Evolutionary conservation across 2,329 filamentous ascomycete species (phyloP).

Genomic region (Colletotrichum shisoi): DNA sequence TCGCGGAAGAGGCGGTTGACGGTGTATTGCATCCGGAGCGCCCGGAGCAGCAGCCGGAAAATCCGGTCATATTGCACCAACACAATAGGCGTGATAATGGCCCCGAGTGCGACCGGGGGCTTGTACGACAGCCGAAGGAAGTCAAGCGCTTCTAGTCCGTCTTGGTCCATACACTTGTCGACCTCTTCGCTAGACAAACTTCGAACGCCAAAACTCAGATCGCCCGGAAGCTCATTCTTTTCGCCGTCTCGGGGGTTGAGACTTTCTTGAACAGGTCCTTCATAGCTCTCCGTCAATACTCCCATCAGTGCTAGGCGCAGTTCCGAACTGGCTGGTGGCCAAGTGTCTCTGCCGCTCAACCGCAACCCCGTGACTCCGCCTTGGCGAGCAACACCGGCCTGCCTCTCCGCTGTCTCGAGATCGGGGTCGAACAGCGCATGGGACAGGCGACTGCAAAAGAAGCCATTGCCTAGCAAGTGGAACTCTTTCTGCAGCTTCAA

Average conservation of each 20-base stretch:
- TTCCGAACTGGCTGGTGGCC: slow-evolving; percentile 95
- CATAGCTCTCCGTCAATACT: slow-evolving; percentile 78
- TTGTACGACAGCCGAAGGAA: slow-evolving; percentile 89
- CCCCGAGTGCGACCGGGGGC: slow-evolving; percentile 72
- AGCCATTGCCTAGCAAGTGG: slow-evolving; percentile 82
- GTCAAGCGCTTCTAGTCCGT: slow-evolving; percentile 87
- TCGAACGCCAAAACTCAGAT: slow-evolving; percentile 83
- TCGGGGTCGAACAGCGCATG: slow-evolving; percentile 86
- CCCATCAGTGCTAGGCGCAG: slow-evolving; percentile 89
- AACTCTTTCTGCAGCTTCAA: slow-evolving; percentile 79
- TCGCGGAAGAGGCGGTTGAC: slow-evolving; percentile 71
- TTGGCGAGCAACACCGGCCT: slow-evolving; percentile 71
- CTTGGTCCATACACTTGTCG: slow-evolving; percentile 80
- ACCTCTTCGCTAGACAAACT: slow-evolving; percentile 81
- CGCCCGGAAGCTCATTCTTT: slow-evolving; percentile 65
- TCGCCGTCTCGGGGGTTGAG: slow-evolving; percentile 42
- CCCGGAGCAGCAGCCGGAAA: slow-evolving; percentile 79
- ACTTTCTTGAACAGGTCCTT: slow-evolving; percentile 36
- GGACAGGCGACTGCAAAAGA: slow-evolving; percentile 81
- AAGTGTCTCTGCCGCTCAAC: slow-evolving; percentile 79
- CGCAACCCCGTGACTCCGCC: slow-evolving; percentile 82
- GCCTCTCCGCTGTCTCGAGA: slow-evolving; percentile 78
- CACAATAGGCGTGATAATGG: slow-evolving; percentile 74
- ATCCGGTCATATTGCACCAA: slow-evolving; percentile 84
- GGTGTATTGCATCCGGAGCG: slow-evolving; percentile 81